A percentile compares a stretch with the other conserved stretches of the same genome.
These are phyloP conservation scores for Lepidopterella palustris DNA, from an alignment of 495 filamentous ascomycete species.

Conservation along the genomic window DNA sequence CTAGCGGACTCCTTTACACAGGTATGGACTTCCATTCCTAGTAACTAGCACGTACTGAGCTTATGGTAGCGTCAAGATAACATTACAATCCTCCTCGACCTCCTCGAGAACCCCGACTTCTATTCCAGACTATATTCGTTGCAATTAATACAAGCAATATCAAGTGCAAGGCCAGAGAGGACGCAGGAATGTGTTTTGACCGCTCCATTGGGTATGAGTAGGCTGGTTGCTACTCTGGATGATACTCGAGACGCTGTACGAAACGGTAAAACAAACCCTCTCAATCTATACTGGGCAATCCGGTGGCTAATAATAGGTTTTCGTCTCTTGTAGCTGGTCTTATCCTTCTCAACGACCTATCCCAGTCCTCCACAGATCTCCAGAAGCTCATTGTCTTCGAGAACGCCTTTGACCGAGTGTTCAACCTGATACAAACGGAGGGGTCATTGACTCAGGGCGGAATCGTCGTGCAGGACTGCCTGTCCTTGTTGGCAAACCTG, in stretches of 20 bases:
- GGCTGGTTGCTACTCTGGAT: conserved; percentile 75
- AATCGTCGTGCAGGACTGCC: conserved; percentile 87
- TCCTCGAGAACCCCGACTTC: conserved; percentile 82
- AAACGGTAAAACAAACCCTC: conserved; percentile 57
- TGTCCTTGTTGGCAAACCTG: conserved; percentile 87
- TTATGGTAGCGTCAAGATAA: conserved; percentile 83
- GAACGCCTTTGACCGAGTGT: conserved; percentile 82
- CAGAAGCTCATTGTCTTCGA: conserved; percentile 95
- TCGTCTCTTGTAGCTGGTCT: conserved; percentile 52
- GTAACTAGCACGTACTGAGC: conserved; percentile 34
- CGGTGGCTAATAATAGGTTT: background rate
- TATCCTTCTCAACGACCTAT: conserved; percentile 61
- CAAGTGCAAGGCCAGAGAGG: conserved; percentile 77
- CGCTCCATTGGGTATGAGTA: conserved; percentile 79
- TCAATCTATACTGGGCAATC: too few relatives aligned
- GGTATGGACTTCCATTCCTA: conserved; percentile 41
- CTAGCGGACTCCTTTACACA: conserved; percentile 97
- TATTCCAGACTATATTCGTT: conserved; percentile 90
- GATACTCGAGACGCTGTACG: conserved; percentile 84
- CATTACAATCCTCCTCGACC: conserved; percentile 81
- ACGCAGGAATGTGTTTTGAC: conserved; percentile 94
- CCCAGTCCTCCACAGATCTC: conserved; percentile 66
- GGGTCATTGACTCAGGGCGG: conserved; percentile 78
- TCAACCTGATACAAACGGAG: conserved; percentile 72
- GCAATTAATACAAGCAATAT: conserved; percentile 82